These are phyloP conservation scores for Grosmannia penicillata DNA, from an alignment of 2,329 filamentous ascomycete species.

Conservation along the genomic window DNA sequence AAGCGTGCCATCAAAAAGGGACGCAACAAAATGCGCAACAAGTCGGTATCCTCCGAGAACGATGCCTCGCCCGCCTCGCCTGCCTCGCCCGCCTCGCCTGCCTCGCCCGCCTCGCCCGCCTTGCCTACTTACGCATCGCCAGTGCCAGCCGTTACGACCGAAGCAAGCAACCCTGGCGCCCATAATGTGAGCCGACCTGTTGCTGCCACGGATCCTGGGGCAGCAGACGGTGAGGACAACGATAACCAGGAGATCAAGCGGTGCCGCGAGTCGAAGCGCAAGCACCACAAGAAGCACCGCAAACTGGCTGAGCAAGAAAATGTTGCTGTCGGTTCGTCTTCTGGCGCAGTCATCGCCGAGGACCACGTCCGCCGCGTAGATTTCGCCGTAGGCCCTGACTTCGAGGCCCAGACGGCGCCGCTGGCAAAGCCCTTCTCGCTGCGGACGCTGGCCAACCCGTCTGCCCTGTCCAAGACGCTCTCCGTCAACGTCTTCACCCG, in stretches of 20 bases:
- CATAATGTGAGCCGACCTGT: too few species aligned
- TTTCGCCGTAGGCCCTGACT: conserved; percentile 22
- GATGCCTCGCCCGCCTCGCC: conserved; percentile 18
- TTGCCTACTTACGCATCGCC: background rate
- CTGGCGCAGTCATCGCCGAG: background rate
- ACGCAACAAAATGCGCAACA: conserved; percentile 40
- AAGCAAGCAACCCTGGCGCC: background rate
- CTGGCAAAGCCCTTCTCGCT: conserved; percentile 19
- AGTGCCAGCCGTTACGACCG: background rate
- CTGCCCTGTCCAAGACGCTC: conserved; percentile 35
- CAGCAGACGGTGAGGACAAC: conserved; percentile 11
- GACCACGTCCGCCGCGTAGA: conserved; percentile 24
- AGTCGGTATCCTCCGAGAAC: conserved; percentile 25
- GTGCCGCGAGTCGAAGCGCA: conserved; percentile 19
- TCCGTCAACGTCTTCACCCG: conserved; percentile 47
- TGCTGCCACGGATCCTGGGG: background rate
- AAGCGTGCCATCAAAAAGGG: conserved; percentile 45
- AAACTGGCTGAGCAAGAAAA: background rate
- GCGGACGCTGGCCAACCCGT: conserved; percentile 26
- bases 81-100: background rate
- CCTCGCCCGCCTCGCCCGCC: background rate
- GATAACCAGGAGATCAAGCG: conserved; percentile 3
- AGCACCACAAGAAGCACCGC: conserved; percentile 15
- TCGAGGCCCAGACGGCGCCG: conserved; percentile 19
- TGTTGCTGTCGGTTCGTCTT: background rate